Evolutionary conservation across 257 asterid genomes (phyloP).

Genomic region (Solanum sejunctum): DNA sequence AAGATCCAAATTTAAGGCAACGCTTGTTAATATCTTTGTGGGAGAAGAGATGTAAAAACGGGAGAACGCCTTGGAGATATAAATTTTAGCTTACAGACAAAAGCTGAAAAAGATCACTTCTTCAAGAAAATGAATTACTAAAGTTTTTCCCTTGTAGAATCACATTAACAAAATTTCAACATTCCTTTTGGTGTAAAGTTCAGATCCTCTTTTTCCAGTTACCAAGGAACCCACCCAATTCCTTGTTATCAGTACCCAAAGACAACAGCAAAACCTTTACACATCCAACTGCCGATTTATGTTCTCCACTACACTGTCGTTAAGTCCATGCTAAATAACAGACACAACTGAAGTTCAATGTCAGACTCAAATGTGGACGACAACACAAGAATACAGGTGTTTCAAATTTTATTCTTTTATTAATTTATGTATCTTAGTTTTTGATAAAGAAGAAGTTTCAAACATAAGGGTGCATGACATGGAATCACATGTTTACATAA

Average conservation of each 20-base stretch:
- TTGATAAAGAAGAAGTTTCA: background rate
- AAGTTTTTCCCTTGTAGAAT: background rate
- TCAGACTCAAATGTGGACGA: background rate
- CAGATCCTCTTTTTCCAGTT: background rate
- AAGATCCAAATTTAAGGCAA: background rate
- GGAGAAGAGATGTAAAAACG: background rate
- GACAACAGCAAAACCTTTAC: background rate
- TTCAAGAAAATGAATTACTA: background rate
- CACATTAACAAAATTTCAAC: background rate
- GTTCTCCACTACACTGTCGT: background rate
- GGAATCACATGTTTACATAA: background rate
- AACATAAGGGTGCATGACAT: background rate
- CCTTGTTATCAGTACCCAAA: background rate
- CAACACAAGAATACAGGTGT: background rate
- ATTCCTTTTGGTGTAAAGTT: background rate
- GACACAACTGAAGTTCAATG: background rate
- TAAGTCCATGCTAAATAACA: background rate
- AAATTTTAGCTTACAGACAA: background rate
- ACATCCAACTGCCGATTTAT: background rate
- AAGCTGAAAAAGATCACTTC: background rate
- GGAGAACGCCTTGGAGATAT: background rate
- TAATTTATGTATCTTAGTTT: background rate
- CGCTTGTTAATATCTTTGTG: background rate
- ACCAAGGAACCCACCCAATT: background rate
- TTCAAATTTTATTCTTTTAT: background rate